A percentile compares a stretch with the other conserved stretches of the same genome.
These are phyloP conservation scores for Camelina laxa DNA, from an alignment of 345 rosid species.

Conservation along the genomic window DNA sequence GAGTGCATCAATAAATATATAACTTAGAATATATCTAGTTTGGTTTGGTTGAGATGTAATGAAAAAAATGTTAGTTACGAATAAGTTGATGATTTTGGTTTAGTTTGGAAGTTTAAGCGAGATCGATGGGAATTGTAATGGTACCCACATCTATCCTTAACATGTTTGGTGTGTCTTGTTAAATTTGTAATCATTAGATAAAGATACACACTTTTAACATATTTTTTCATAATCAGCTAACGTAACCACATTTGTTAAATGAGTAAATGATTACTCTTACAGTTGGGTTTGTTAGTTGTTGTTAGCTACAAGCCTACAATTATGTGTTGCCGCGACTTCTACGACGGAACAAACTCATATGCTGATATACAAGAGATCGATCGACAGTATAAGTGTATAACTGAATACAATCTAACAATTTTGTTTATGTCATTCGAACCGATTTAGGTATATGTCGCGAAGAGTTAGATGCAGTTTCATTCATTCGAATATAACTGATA, in stretches of 20 bases:
- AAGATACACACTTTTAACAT: conserved; percentile 14
- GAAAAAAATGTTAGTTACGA: conserved; percentile 25
- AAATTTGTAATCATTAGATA: conserved; percentile 20
- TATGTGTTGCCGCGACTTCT: conserved; percentile 6
- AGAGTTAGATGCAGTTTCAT: not conserved
- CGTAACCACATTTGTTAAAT: conserved; percentile 15
- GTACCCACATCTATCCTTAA: conserved; percentile 16
- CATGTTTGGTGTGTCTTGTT: conserved; percentile 19
- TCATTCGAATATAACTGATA: too few species aligned
- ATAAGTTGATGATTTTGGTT: conserved; percentile 32
- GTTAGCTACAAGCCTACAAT: conserved; percentile 20
- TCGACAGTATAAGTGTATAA: not conserved
- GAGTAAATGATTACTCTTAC: conserved; percentile 19
- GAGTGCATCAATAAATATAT: not conserved
- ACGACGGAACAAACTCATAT: not conserved
- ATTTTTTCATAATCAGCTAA: conserved; percentile 4
- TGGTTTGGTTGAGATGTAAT: conserved; percentile 20
- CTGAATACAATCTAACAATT: not conserved
- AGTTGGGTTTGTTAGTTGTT: not conserved
- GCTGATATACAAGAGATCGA: not conserved
- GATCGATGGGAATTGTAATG: conserved; percentile 37
- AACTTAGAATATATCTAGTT: not conserved
- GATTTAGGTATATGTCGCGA: not conserved
- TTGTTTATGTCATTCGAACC: not conserved
- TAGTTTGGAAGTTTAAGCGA: conserved; percentile 40